Evolutionary conservation across 768 basidiomycete species (phyloP), one percentile per base, ranked within the genome.

Genomic region (Rhodotorula babjevae): DNA sequence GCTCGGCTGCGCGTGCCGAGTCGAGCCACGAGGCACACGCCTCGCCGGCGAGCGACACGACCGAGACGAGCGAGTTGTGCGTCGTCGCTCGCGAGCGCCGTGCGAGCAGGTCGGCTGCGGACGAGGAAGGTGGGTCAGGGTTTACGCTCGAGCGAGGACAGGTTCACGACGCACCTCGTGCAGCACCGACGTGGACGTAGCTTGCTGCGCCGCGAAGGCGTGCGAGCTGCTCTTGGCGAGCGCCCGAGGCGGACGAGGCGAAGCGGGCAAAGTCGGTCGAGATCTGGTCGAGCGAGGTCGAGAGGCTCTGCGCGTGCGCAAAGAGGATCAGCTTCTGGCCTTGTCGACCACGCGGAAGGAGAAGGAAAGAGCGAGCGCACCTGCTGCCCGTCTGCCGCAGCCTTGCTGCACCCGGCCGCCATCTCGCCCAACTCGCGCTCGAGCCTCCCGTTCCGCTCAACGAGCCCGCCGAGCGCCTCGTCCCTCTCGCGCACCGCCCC

Each of bases 41-140:
- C 33, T 69, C 62, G 31, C 68, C 63, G 0, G 57, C 40, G 6
- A 21, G 52, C 14, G 31, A 33, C 19, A 69, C 49, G 21, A 69
- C 40, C 1, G n/a, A 16, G 21, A 21, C 27, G 19, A 40, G 40
- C 16, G 63, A n/a, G 18, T 3, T 7, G 36, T 31, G n/a, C 21
- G 31, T 44, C 3, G 11, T 7, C 3, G 19, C 15, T 14, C 36
- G 36, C 7, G 42, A 9, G 8, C 15, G n/a, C 16, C 15, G 15
- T 4, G 60, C n/a, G 18, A 21, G 8, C n/a, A n/a, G 9, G 60
- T 44, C 29, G 29, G 46, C 60, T 44, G 60, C 7, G 3, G 19
- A 25, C 2, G 42, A 7, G 12, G 0, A 5, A 19, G 7, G 46
- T 47, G 18, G 46, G n/a, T 11, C 0, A 25, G 14, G 25, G 21